Evolutionary conservation across 805 yeast species (phyloP).

Genomic region (Torulaspora indica): DNA sequence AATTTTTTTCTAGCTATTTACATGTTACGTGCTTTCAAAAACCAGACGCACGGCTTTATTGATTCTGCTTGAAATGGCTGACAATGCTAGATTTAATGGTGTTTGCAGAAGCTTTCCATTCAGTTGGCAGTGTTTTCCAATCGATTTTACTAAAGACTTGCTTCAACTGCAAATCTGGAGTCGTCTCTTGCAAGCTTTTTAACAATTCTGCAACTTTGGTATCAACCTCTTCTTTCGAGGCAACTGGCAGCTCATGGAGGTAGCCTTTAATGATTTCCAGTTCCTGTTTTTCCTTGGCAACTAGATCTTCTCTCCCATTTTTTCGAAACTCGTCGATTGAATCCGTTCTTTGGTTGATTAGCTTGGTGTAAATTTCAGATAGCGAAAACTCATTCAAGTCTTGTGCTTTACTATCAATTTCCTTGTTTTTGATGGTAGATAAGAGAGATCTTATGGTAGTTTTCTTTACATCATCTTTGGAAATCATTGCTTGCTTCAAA

Average conservation of each 20-base stretch:
- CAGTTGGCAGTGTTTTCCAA: conserved; percentile 34
- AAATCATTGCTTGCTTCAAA: conserved; percentile 46
- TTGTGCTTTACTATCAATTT: conserved; percentile 38
- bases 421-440: conserved; percentile 43
- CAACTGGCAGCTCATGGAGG: conserved; percentile 42
- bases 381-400: conserved; percentile 37
- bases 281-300: conserved; percentile 49
- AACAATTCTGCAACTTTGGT: conserved; percentile 31
- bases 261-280: conserved; percentile 41
- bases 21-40: neutral
- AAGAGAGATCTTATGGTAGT: conserved; percentile 44
- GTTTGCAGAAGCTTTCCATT: conserved; percentile 38
- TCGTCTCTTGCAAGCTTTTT: conserved; percentile 19
- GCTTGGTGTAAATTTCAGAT: conserved; percentile 39
- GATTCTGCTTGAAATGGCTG: conserved; percentile 21
- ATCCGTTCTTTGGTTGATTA: conserved; percentile 47
- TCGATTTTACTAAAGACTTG: conserved; percentile 34
- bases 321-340: conserved; percentile 45
- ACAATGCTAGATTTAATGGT: conserved; percentile 34
- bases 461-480: conserved; percentile 41
- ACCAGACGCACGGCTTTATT: neutral
- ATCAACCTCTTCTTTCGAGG: conserved; percentile 44
- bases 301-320: conserved; percentile 49
- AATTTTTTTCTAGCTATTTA: neutral
- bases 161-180: conserved; percentile 29